A percentile compares a stretch with the other conserved stretches of the same genome.
These are phyloP conservation scores for Haplosporangium gracile DNA, from an alignment of 192 early-diverging fungal species.

Conservation along the genomic window DNA sequence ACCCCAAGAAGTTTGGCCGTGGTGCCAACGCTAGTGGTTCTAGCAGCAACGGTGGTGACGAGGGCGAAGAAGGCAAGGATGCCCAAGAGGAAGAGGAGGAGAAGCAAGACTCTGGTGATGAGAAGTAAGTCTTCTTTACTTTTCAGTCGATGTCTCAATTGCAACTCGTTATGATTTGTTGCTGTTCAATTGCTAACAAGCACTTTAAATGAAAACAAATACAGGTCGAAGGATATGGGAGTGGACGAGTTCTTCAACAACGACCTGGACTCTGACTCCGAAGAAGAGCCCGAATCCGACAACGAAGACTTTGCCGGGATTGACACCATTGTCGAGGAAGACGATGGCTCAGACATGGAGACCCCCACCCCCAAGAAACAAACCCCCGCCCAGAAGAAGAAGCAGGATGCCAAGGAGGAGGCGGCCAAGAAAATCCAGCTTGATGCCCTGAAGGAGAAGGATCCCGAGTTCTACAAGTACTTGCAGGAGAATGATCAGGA, in stretches of 20 bases:
- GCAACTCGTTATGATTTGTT: background rate
- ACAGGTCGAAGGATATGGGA: conserved; percentile 56
- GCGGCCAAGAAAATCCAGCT: conserved; percentile 84
- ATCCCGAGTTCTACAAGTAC: conserved; percentile 95
- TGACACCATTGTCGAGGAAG: conserved; percentile 70
- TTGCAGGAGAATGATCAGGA: conserved; percentile 88
- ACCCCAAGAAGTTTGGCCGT: conserved; percentile 66
- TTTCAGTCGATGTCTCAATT: background rate
- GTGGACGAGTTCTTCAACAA: conserved; percentile 69
- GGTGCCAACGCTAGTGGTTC: conserved; percentile 29
- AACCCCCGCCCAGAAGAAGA: conserved; percentile 39
- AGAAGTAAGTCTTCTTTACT: conserved; percentile 19
- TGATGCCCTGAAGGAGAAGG: conserved; percentile 85
- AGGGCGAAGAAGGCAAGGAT: conserved; percentile 14
- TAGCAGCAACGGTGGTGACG: background rate
- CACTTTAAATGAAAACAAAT: background rate
- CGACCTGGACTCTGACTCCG: conserved; percentile 62
- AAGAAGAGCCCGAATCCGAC: conserved; percentile 63
- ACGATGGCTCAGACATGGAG: conserved; percentile 55
- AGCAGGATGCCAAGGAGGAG: conserved; percentile 57
- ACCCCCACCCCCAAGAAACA: conserved; percentile 35
- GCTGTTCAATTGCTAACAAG: background rate
- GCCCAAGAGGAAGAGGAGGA: conserved; percentile 17
- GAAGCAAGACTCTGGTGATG: conserved; percentile 29
- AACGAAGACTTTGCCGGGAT: conserved; percentile 65